Evolutionary conservation across 1,284 basidiomycete genomes (phyloP).

Genomic region (Leccinum subrobustum): DNA sequence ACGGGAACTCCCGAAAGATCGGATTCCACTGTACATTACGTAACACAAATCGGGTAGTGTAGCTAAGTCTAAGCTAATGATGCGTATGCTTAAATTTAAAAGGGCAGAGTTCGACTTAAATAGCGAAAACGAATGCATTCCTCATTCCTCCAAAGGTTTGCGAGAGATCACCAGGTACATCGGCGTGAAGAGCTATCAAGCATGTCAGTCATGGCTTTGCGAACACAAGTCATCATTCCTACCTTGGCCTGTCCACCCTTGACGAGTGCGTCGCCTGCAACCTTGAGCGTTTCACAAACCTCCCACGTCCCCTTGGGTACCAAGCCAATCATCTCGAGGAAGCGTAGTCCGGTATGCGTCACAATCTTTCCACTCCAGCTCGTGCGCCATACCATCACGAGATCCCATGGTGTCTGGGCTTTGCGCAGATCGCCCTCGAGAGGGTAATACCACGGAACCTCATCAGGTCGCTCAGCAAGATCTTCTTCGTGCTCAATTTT

Average conservation of each 20-base stretch:
- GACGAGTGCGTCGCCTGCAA: constrained; percentile 80
- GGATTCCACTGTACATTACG: constrained; percentile 21
- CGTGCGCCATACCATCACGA: constrained; percentile 86
- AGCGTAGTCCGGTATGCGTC: constrained; percentile 79
- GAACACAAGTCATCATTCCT: constrained; percentile 20
- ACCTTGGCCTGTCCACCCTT: constrained; percentile 88
- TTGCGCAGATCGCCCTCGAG: constrained; percentile 91
- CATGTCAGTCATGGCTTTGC: not conserved
- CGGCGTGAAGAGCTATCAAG: constrained; percentile 70
- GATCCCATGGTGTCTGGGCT: constrained; percentile 94
- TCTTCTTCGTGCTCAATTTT: constrained; percentile 92
- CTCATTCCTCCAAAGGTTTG: constrained; percentile 48
- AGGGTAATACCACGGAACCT: constrained; percentile 94
- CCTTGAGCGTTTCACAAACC: constrained; percentile 87
- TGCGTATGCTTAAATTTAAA: not conserved
- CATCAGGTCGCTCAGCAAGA: constrained; percentile 83
- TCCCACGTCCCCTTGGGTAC: constrained; percentile 93
- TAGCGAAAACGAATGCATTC: not conserved
- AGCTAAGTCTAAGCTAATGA: not conserved
- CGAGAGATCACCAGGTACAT: constrained; percentile 73
- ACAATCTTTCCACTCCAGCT: constrained; percentile 86
- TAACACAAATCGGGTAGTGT: not conserved
- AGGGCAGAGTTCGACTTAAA: not conserved
- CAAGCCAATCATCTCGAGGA: constrained; percentile 78
- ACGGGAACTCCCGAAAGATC: constrained; percentile 31